Base-by-base conservation (phyloP, 768 basidiomycete species). In the Termitomyces sp. region DNA sequence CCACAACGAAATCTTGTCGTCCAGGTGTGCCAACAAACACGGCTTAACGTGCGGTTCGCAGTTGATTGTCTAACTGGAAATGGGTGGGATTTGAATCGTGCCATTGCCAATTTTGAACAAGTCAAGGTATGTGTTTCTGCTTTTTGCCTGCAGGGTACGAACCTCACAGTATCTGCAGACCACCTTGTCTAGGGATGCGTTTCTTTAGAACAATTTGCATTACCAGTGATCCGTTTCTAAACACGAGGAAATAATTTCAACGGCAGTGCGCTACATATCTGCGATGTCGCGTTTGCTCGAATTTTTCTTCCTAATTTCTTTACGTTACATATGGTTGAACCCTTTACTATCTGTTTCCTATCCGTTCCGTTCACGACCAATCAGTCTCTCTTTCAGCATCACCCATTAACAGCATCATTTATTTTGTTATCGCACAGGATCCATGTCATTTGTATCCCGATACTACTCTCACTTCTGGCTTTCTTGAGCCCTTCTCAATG, bases 1-100 rank as follows among this genome's bases (percentile, higher is more conserved):
- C 75, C 79, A 13, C 88, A 95, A 65, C 84, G 88, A 24, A 73
- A 78, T 39, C 71, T 90, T 12, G 86, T 94, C 37, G 60, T 90
- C 55, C 82, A 91, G 64, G 66, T 97, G 31, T 83, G 83, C 64
- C 76, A 82, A 49, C 79, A 81, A 56, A 98, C 96, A 0, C 80
- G 85, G 22, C 76, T 99, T 66, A 97, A 90, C 59, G 81, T 82
- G 16, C 79, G 82, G 63, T 96, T 84, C 65, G 82, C 93, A 6
- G 74, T 88, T n/a, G 86, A 97, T 59, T 98, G 96, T 67, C 71
- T 98, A 58, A 77, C 83, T 63, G 86, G 85, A 49, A 97, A 95
- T 67, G 84, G 75, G 8, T 98, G 94, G 94, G 84, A 94, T 67
- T 64, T 90, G 51, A 84, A 85, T 46, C 78, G 80, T 58, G 97